These are phyloP conservation scores for Gloeostereum incarnatum DNA, from an alignment of 768 basidiomycete genomes.

Conservation along the genomic window DNA sequence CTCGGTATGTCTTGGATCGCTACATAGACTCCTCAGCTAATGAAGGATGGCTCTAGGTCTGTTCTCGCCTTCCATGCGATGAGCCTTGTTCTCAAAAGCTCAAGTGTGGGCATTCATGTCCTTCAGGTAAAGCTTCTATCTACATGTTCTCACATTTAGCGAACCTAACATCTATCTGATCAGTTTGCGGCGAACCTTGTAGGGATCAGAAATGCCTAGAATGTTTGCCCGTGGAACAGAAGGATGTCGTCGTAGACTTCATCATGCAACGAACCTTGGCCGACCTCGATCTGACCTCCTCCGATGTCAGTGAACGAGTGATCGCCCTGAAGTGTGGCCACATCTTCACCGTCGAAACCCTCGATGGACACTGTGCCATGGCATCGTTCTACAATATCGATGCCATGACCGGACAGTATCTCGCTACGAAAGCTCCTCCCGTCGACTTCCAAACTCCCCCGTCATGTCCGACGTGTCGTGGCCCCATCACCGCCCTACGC, in stretches of 20 bases:
- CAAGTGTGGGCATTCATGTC: constrained; percentile 54
- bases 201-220: constrained; percentile 38
- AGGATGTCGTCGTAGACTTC: constrained; percentile 46
- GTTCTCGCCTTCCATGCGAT: constrained; percentile 58
- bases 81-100: constrained; percentile 37
- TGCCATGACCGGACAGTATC: constrained; percentile 28
- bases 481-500: constrained; percentile 43
- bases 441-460: constrained; percentile 30
- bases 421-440: constrained; percentile 31
- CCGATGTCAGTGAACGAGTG: constrained; percentile 35
- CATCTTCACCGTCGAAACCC: constrained; percentile 60
- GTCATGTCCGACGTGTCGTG: constrained; percentile 54
- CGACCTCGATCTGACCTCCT: constrained; percentile 33
- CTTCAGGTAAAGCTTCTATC: constrained; percentile 38
- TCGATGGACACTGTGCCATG: constrained; percentile 53
- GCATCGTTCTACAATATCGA: constrained; percentile 36
- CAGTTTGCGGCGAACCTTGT: constrained; percentile 70
- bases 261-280: constrained; percentile 39
- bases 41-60: constrained; percentile 30
- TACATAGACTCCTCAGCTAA: not conserved
- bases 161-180: constrained; percentile 2
- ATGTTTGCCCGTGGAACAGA: constrained; percentile 32
- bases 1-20: constrained; percentile 34
- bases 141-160: constrained; percentile 5
- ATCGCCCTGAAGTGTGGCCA: constrained; percentile 59